These are phyloP conservation scores for Cenchrus americanus DNA, from an alignment of 176 grass and related monocot species.

Conservation along the genomic window DNA sequence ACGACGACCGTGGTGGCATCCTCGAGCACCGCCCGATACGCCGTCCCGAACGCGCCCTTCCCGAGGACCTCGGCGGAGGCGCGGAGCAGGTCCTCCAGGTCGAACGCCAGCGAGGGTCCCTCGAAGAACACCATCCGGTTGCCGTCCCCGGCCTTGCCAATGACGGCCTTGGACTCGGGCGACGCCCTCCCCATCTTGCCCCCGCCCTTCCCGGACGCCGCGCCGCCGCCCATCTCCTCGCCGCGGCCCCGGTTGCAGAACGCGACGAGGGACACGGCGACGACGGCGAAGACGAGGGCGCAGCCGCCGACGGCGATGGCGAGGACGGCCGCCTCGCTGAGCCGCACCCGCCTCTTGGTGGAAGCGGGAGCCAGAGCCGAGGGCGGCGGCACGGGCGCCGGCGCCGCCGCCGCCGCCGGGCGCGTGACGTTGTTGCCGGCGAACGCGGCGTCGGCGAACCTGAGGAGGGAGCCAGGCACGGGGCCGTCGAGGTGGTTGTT, in stretches of 20 bases:
- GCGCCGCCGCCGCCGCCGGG: too few species aligned
- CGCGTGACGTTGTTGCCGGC: constrained; percentile 54
- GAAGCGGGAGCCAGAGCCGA: background rate
- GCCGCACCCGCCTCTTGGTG: constrained; percentile 16
- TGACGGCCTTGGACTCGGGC: constrained; percentile 79
- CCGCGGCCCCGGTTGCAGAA: constrained; percentile 59
- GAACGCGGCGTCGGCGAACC: constrained; percentile 59
- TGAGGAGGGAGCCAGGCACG: constrained; percentile 51
- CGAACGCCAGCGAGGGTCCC: constrained; percentile 77
- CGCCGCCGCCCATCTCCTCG: background rate
- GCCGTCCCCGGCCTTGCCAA: constrained; percentile 58
- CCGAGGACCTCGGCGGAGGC: constrained; percentile 96
- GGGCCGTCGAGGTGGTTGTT: constrained; percentile 74
- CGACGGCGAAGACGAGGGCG: constrained; percentile 38
- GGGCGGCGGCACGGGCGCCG: background rate
- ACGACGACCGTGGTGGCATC: constrained; percentile 90
- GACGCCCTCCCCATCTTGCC: constrained; percentile 58
- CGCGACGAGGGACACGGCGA: constrained; percentile 52
- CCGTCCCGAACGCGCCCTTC: constrained; percentile 88
- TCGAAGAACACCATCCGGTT: constrained; percentile 94
- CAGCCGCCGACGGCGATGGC: constrained; percentile 75
- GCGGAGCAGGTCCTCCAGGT: constrained; percentile 89
- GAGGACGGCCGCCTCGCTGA: constrained; percentile 67
- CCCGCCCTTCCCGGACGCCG: constrained; percentile 24
- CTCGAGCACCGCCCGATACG: constrained; percentile 87